Conservation (phyloP, 768 basidiomycete species). For the Solioccasus polychromus region DNA sequence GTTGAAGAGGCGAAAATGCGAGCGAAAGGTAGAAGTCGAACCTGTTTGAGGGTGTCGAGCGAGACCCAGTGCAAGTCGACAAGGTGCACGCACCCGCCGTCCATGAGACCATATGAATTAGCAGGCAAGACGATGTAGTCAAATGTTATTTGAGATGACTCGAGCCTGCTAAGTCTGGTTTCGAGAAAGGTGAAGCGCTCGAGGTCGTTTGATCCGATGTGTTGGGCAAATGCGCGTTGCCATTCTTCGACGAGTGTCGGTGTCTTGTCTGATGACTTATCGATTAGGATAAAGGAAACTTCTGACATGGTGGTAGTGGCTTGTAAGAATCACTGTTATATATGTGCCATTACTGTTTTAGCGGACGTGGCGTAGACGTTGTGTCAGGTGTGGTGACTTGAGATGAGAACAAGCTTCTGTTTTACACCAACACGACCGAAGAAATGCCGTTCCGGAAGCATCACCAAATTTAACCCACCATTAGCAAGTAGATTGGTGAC, state of each 20-base stretch:
- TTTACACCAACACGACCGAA: too few relatives aligned
- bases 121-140: constrained; percentile 8
- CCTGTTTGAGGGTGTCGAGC: background rate
- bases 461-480: too few relatives aligned
- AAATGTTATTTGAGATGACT: background rate
- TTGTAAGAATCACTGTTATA: too few relatives aligned
- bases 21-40: constrained; percentile 1
- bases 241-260: constrained; percentile 1
- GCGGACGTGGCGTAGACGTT: too few relatives aligned
- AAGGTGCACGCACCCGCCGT: constrained; percentile 8
- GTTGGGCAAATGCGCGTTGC: background rate
- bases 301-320: too few relatives aligned
- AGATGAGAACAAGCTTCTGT: too few relatives aligned
- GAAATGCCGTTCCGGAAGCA: too few relatives aligned
- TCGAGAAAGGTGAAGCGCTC: constrained; percentile 4
- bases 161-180: background rate
- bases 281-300: constrained; percentile 1
- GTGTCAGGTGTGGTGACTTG: too few relatives aligned
- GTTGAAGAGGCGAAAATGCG: constrained; percentile 3
- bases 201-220: constrained; percentile 3
- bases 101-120: constrained; percentile 9
- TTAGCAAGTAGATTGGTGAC: too few relatives aligned
- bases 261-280: background rate
- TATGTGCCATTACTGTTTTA: too few relatives aligned
- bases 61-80: too few relatives aligned